Conservation (phyloP, 768 basidiomycete genomes). For the Russula ochroleuca region DNA sequence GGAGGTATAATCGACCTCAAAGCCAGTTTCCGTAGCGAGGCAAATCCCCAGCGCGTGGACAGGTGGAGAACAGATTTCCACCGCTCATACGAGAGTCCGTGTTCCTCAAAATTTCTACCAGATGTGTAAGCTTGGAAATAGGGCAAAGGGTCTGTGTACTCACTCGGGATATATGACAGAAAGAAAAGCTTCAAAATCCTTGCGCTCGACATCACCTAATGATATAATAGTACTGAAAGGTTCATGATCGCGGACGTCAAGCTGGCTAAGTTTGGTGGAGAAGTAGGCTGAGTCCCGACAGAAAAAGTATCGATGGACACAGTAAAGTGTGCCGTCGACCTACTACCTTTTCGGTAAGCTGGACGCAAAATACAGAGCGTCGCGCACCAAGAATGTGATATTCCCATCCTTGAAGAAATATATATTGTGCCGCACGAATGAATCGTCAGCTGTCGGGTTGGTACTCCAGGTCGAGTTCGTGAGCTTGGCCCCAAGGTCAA, state of each 20-base stretch:
- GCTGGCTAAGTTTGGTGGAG: neutral
- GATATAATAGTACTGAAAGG: neutral
- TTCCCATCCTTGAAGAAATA: slow-evolving; percentile 25
- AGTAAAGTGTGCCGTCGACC: slow-evolving; percentile 10
- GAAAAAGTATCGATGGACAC: slow-evolving; percentile 17
- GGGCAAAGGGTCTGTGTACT: neutral
- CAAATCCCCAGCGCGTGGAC: slow-evolving; percentile 34
- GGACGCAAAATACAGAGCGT: neutral
- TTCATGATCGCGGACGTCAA: slow-evolving; percentile 7
- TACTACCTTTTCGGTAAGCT: neutral
- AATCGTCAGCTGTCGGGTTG: neutral
- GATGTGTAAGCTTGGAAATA: neutral
- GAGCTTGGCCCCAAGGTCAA: neutral
- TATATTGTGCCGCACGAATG: slow-evolving; percentile 8
- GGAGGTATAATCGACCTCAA: slow-evolving; percentile 3
- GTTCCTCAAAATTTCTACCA: slow-evolving; percentile 9
- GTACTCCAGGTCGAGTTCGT: neutral
- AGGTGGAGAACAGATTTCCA: slow-evolving; percentile 32
- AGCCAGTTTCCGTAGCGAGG: slow-evolving; percentile 27
- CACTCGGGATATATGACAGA: slow-evolving; percentile 25
- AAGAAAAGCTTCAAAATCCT: slow-evolving; percentile 21
- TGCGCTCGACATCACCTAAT: neutral
- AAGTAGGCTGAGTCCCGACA: slow-evolving; percentile 17
- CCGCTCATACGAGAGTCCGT: slow-evolving; percentile 23
- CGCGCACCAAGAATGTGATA: slow-evolving; percentile 21